Evolutionary conservation across 2,329 filamentous ascomycete genomes (phyloP), one percentile per base, ranked within the genome.

Genomic region (Penicillium freii): DNA sequence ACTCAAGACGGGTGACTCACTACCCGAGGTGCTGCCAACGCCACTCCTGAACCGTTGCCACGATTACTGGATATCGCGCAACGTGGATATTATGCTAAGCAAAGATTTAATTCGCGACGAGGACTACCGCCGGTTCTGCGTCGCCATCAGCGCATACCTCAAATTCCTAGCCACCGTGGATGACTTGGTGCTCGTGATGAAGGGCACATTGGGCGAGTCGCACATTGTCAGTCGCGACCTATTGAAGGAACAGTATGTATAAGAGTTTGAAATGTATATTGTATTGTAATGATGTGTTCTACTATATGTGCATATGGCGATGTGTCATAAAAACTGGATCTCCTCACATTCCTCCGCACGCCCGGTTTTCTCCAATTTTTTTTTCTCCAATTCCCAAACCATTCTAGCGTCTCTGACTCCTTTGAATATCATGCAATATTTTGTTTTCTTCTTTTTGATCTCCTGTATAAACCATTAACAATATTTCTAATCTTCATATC

Each of bases 1-100:
- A 2, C 64, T 83, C 15, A 74, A 77, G 21, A 81, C 78, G 0
- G 80, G 78, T 0, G 74, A 76, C n/a, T 73, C 81, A 0, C 62
- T 81, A 0, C 81, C 81, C 0, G 77, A 80, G 51, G 69, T 80
- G 3, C 61, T 83, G 0, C 81, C 81, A 0, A 75, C 77, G 1
- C 81, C 81, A 2, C 61, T 83, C 23, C 63, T 81, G 1, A 70
- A 73, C 3, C 72, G 74, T 3, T 73, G 67, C 17, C 62, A 69
- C 23, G 67, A 73, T 38, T 67, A 62, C 23, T 70, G 68, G 64
- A 57, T 53, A 27, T 45, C 47, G 1, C 62, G 63, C 9, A 59
- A 63, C 5, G 47, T 45, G 4, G 62, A 70, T 13, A 58, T 71
- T 1, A 59, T 70, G 2, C 48, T 81, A 21, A 75, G 58, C 11